A percentile compares a stretch with the other conserved stretches of the same genome.
Conservation (phyloP, 768 basidiomycete species). For the Artomyces pyxidatus region DNA sequence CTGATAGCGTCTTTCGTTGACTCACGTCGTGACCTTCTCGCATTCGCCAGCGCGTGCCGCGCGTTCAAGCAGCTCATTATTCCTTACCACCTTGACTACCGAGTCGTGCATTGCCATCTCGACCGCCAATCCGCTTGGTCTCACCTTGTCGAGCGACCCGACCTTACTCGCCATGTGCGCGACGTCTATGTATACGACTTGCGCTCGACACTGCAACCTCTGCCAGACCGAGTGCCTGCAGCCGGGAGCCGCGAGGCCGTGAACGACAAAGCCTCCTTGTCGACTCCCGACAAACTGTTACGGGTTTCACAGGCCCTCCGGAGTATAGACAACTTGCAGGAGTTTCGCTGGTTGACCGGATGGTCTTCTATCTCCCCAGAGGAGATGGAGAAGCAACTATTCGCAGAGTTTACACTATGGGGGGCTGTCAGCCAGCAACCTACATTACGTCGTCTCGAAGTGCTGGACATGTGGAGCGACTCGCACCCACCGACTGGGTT, state of each 20-base stretch:
- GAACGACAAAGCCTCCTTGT: neutral
- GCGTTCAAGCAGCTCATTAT: conserved; percentile 1
- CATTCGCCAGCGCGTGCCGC: conserved; percentile 3
- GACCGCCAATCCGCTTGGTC: conserved; percentile 1
- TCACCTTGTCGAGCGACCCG: conserved; percentile 1
- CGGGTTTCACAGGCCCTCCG: neutral
- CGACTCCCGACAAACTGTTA: neutral
- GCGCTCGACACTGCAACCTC: neutral
- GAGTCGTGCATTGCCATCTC: conserved; percentile 2
- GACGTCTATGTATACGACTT: conserved; percentile 1
- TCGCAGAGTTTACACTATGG: neutral
- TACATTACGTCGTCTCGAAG: too few species aligned
- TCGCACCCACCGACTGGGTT: too few species aligned
- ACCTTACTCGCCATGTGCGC: conserved; percentile 2
- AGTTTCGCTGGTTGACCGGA: neutral
- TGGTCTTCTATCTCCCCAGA: neutral
- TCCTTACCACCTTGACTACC: conserved; percentile 9
- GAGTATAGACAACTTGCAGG: neutral
- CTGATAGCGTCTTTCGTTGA: conserved; percentile 3
- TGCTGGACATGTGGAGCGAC: too few species aligned
- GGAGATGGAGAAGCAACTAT: neutral
- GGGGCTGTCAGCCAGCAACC: too few species aligned
- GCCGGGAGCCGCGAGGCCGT: neutral
- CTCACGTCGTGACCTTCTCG: conserved; percentile 4
- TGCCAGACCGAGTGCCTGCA: neutral